Conservation (phyloP, 768 basidiomycete genomes). For the Lactarius akahatsu region DNA sequence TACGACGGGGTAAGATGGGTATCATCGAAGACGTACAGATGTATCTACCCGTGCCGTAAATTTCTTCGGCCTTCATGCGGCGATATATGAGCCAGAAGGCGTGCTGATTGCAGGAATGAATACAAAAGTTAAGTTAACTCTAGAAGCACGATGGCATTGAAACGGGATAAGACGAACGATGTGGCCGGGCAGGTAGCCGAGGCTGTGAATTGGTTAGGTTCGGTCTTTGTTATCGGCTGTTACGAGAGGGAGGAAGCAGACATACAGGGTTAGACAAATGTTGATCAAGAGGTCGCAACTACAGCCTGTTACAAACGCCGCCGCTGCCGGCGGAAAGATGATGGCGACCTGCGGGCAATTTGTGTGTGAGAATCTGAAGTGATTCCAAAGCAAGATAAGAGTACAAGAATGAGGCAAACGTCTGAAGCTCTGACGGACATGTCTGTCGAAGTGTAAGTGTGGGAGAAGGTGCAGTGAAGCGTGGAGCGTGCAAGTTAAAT, state of each 20-base stretch:
- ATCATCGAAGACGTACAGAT: slow-evolving; percentile 52
- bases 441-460: slow-evolving; percentile 18
- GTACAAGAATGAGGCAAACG: slow-evolving; percentile 73
- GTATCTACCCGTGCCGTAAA: slow-evolving; percentile 75
- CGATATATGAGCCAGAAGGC: slow-evolving; percentile 90
- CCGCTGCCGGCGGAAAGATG: slow-evolving; percentile 80
- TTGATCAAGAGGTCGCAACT: slow-evolving; percentile 86
- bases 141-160: no score
- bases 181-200: slow-evolving; percentile 74
- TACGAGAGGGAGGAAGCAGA: slow-evolving; percentile 8
- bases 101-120: slow-evolving; percentile 55
- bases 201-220: slow-evolving; percentile 38
- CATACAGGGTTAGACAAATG: slow-evolving; percentile 73
- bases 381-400: slow-evolving; percentile 26
- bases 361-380: not conserved
- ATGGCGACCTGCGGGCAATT: slow-evolving; percentile 58
- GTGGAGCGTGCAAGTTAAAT: not conserved
- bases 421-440: slow-evolving; percentile 61
- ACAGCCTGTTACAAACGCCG: slow-evolving; percentile 75
- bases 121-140: not conserved
- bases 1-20: not conserved
- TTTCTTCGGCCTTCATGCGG: slow-evolving; percentile 85
- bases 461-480: not conserved
- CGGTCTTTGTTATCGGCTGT: slow-evolving; percentile 14
- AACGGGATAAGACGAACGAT: slow-evolving; percentile 39